Conservation (phyloP, 2,329 filamentous ascomycete species). For the Westerdykella ornata region DNA sequence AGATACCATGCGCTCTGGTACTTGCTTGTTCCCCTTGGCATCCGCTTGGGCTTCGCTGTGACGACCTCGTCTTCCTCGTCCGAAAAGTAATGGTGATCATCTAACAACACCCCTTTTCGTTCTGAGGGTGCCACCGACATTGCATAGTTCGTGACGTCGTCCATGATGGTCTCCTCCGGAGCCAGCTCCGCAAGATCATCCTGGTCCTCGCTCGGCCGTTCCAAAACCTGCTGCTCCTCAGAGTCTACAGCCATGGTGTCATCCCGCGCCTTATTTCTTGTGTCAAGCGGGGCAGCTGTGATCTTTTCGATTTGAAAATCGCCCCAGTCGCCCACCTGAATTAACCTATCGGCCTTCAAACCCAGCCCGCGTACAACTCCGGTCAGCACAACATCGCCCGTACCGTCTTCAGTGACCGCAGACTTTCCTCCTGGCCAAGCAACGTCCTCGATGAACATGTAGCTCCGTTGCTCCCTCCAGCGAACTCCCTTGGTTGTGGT, state of each 20-base stretch:
- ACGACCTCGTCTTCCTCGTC: constrained; percentile 66
- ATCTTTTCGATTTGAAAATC: constrained; percentile 90
- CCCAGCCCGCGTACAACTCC: constrained; percentile 81
- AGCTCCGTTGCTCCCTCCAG: constrained; percentile 92
- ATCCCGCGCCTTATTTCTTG: constrained; percentile 52
- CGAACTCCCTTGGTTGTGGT: constrained; percentile 87
- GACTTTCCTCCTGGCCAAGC: constrained; percentile 55
- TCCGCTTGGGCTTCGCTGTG: constrained; percentile 58
- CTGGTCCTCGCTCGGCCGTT: constrained; percentile 67
- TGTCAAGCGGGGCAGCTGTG: constrained; percentile 62
- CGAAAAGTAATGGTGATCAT: constrained; percentile 97
- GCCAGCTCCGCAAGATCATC: constrained; percentile 80
- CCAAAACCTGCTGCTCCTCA: constrained; percentile 52
- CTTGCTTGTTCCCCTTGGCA: constrained; percentile 85
- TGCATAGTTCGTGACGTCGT: constrained; percentile 52
- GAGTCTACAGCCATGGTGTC: constrained; percentile 64
- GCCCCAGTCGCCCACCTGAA: constrained; percentile 91
- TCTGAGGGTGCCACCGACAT: constrained; percentile 44
- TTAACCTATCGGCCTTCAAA: constrained; percentile 79
- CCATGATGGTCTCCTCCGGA: constrained; percentile 77
- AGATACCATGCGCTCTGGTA: constrained; percentile 96
- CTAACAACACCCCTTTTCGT: constrained; percentile 78
- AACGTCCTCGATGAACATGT: constrained; percentile 85
- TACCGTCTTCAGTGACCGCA: constrained; percentile 41
- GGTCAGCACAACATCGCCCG: constrained; percentile 63